These are phyloP conservation scores for Alternaria incomplexa DNA, from an alignment of 2,329 filamentous ascomycete genomes.

Conservation along the genomic window DNA sequence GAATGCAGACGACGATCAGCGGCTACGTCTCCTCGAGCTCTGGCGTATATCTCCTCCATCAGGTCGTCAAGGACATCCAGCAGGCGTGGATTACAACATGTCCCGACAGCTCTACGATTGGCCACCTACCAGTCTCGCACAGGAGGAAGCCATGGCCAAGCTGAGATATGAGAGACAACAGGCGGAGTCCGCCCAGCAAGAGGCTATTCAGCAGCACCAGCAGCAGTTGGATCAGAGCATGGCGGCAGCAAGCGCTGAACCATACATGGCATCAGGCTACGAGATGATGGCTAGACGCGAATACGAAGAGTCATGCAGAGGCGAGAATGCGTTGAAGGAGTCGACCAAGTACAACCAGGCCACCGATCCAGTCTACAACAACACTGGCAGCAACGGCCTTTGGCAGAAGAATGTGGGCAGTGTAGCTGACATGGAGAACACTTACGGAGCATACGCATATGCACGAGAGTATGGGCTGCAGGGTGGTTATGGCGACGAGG, in stretches of 20 bases:
- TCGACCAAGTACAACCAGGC: slow-evolving; percentile 60
- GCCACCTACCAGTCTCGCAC: slow-evolving; percentile 62
- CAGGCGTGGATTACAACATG: slow-evolving; percentile 54
- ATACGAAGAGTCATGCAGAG: slow-evolving; percentile 60
- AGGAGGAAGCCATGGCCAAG: slow-evolving; percentile 62
- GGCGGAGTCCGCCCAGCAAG: slow-evolving; percentile 30
- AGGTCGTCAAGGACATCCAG: slow-evolving; percentile 40
- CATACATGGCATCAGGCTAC: slow-evolving; percentile 86
- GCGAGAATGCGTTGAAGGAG: slow-evolving; percentile 35
- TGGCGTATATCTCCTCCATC: slow-evolving; percentile 80
- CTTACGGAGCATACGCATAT: slow-evolving; percentile 69
- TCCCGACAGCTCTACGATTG: slow-evolving; percentile 54
- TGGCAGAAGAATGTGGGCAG: slow-evolving; percentile 55
- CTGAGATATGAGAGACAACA: slow-evolving; percentile 64
- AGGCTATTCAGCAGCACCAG: slow-evolving; percentile 37
- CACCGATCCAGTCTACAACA: slow-evolving; percentile 72
- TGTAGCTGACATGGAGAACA: slow-evolving; percentile 65
- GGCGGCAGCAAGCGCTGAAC: slow-evolving; percentile 62
- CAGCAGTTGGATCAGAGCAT: slow-evolving; percentile 39
- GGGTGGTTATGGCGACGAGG: slow-evolving; percentile 41
- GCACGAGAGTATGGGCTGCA: slow-evolving; percentile 57
- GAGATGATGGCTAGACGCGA: slow-evolving; percentile 71
- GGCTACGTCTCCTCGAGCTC: slow-evolving; percentile 77
- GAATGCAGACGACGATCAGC: slow-evolving; percentile 74
- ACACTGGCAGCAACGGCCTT: slow-evolving; percentile 48